phyloP scores from a whole-genome alignment of 2,329 filamentous ascomycete genomes.

The Penicillium fuscoglaucum region DNA sequence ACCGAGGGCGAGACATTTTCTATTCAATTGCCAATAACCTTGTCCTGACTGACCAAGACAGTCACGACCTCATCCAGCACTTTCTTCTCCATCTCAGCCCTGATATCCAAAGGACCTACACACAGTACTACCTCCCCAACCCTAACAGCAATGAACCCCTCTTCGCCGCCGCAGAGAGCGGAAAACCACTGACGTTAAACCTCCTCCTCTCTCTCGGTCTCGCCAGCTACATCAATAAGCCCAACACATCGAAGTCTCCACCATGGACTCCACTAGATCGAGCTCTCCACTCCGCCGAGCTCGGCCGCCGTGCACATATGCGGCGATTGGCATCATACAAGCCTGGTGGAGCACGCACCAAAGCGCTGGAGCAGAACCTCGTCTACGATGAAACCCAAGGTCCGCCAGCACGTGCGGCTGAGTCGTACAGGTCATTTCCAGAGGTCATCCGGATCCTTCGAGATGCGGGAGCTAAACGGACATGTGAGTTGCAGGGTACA shows the following conservation, averaged over 20 bases:
- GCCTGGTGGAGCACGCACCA: slow-evolving; percentile 11
- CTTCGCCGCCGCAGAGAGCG: slow-evolving; percentile 18
- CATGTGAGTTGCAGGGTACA: slow-evolving; percentile 18
- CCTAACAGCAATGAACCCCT: slow-evolving; percentile 15
- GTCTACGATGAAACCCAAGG: slow-evolving; percentile 22
- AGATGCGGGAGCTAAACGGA: slow-evolving; percentile 20
- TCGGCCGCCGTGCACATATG: slow-evolving; percentile 23
- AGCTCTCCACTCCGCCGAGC: slow-evolving; percentile 21
- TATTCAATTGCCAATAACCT: slow-evolving; percentile 24
- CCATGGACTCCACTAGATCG: slow-evolving; percentile 21
- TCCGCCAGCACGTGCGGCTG: slow-evolving; percentile 20
- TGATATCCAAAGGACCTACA: slow-evolving; percentile 16
- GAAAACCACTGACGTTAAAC: slow-evolving; percentile 15
- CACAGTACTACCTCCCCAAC: slow-evolving; percentile 18
- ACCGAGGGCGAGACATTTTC: slow-evolving; percentile 24
- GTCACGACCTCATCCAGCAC: slow-evolving; percentile 22
- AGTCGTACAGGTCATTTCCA: slow-evolving; percentile 18
- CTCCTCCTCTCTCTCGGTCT: slow-evolving; percentile 27
- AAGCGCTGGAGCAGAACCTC: slow-evolving; percentile 17
- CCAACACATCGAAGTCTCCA: slow-evolving; percentile 9
- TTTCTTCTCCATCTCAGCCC: slow-evolving; percentile 18
- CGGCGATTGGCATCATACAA: slow-evolving; percentile 21
- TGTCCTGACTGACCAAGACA: slow-evolving; percentile 22
- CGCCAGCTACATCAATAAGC: slow-evolving; percentile 15
- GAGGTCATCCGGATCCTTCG: slow-evolving; percentile 21